Base-by-base conservation (phyloP, 306 rosid species). In the Luffa aegyptiaca region DNA sequence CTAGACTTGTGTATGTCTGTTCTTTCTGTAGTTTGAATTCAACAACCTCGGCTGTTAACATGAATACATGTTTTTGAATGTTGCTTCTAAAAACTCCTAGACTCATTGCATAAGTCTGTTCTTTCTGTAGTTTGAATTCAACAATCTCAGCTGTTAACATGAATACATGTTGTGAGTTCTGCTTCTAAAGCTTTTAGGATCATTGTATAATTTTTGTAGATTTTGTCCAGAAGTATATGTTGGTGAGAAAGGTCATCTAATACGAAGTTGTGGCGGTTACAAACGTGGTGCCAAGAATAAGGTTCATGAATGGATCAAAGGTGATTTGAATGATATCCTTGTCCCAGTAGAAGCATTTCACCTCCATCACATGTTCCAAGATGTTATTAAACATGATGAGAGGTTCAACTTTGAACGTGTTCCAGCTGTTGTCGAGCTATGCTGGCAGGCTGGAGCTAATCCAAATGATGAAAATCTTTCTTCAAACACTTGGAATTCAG, bases 361-460 rank as follows among this genome's bases (percentile, higher is more conserved):
- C 81, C 88, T 92, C n/a, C 63, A 76, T 45, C 83, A 52, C 87
- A 90, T 91, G 93, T 90, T 88, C 80, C 95, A 90, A 84, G 87
- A 78, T 82, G 88, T 94, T 84, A 89, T 92, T 76, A 84, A 79
- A 75, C 97, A 92, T 75, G 20, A 89, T 17, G 86, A 94, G 72
- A 90, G 97, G 90, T 92, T 94, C 81, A 95, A 92, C 87, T 86
- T 84, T 77, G 95, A 91, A 39, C 93, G 95, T 58, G 85, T 94
- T 81, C 91, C 98, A 58, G 97, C 97, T 33, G 97, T 91, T 52
- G 86, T 89, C 3, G 97, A 92, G 90, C 82, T 94, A 66, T 92
- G 97, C 83, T 87, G 91, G 93, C 99, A 93, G 83, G 98, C 96
- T 59, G 93, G 97, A 70, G 97, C 79, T 52, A 82, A 82, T 83